Evolutionary conservation across 495 filamentous ascomycete genomes (phyloP).

Genomic region (Penicillium tannophilum): DNA sequence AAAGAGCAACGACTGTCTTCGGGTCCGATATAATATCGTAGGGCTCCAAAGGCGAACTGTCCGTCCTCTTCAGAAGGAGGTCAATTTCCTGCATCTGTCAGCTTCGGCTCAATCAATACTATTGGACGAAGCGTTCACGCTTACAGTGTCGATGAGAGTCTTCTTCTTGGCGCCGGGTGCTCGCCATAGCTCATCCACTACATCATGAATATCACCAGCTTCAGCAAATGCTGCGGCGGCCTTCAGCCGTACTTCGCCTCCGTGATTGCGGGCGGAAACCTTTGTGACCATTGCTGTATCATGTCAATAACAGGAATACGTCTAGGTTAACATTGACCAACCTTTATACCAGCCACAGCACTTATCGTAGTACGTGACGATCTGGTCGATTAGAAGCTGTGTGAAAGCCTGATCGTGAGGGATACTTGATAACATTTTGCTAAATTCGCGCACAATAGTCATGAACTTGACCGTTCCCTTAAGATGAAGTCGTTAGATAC

Average conservation of each 20-base stretch:
- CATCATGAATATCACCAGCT: conserved; percentile 65
- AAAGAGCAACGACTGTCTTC: conserved; percentile 80
- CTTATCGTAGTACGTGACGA: conserved; percentile 86
- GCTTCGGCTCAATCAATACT: background rate
- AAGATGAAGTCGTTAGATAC: conserved; percentile 3
- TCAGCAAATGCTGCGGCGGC: conserved; percentile 73
- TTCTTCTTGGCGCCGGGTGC: conserved; percentile 34
- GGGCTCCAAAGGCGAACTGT: conserved; percentile 63
- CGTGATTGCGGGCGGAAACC: conserved; percentile 37
- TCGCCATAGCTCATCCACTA: conserved; percentile 63
- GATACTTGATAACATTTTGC: conserved; percentile 91
- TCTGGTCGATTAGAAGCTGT: conserved; percentile 84
- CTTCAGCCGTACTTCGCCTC: conserved; percentile 56
- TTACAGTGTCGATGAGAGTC: conserved; percentile 46
- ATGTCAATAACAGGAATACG: background rate
- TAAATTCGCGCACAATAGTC: conserved; percentile 82
- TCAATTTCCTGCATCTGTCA: conserved; percentile 58
- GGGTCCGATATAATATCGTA: conserved; percentile 87
- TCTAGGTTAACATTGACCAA: conserved; percentile 23
- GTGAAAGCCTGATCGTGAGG: conserved; percentile 97
- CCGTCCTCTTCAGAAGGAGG: conserved; percentile 65
- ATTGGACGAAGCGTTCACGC: background rate
- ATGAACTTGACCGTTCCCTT: conserved; percentile 86
- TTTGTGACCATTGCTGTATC: conserved; percentile 45
- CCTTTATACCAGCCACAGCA: conserved; percentile 89